phyloP scores from a whole-genome alignment of 768 basidiomycete genomes.

The Cyathus striatus region DNA sequence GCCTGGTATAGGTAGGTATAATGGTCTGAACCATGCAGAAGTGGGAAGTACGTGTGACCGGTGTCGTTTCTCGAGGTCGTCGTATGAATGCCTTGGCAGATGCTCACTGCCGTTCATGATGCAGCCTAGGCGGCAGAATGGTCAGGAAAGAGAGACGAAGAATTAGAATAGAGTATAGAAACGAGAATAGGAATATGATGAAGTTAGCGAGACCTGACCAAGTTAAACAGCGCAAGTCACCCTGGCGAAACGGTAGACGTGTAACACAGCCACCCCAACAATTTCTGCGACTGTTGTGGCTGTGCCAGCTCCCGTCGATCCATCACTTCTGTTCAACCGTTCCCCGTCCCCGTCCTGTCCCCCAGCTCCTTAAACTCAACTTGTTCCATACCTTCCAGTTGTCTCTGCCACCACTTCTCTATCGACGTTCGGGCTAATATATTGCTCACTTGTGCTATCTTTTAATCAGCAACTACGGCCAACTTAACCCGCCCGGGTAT shows the following conservation, averaged over 20 bases:
- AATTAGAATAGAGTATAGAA: neutral
- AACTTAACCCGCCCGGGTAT: too few relatives aligned
- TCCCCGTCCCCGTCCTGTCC: neutral
- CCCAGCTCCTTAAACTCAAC: too few relatives aligned
- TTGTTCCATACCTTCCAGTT: too few relatives aligned
- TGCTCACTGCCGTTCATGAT: conserved; percentile 23
- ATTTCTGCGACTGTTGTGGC: neutral
- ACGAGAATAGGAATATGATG: neutral
- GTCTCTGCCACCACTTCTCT: too few relatives aligned
- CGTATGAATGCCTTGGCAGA: conserved; percentile 38
- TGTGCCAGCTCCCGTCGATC: too few relatives aligned
- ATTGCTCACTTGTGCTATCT: too few relatives aligned
- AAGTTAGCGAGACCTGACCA: neutral
- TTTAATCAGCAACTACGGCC: too few relatives aligned
- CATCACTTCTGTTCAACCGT: too few relatives aligned
- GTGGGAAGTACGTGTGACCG: conserved; percentile 18
- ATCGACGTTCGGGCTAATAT: too few relatives aligned
- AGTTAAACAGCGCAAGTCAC: too few relatives aligned
- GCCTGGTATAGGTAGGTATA: conserved; percentile 56
- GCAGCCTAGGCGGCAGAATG: conserved; percentile 8
- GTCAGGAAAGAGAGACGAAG: conserved; percentile 1
- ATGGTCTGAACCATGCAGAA: conserved; percentile 44
- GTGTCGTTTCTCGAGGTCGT: conserved; percentile 37
- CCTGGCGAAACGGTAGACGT: conserved; percentile 1
- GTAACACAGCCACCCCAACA: conserved; percentile 1